Conservation (phyloP, 2,329 filamentous ascomycete genomes). For the Didymella pinodella region DNA sequence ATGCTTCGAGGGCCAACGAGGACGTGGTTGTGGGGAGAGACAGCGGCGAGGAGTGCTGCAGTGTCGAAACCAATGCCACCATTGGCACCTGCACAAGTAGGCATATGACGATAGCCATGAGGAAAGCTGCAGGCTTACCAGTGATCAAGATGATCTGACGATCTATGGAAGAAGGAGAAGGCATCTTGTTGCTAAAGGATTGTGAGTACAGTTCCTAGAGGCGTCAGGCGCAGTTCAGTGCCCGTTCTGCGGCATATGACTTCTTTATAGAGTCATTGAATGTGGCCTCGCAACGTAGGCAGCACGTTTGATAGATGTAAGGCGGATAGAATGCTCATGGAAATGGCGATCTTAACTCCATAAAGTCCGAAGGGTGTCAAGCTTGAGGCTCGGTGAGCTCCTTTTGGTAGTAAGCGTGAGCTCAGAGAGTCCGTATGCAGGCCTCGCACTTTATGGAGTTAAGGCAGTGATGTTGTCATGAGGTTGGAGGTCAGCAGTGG, state of each 20-base stretch:
- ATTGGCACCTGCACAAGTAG: constrained; percentile 40
- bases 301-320: neutral
- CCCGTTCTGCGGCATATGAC: neutral
- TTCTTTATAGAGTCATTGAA: neutral
- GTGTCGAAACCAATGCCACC: constrained; percentile 50
- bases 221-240: neutral
- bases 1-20: constrained; percentile 47
- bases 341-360: neutral
- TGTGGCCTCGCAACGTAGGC: neutral
- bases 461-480: neutral
- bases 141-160: constrained; percentile 44
- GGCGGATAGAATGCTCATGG: neutral
- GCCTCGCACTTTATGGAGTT: neutral
- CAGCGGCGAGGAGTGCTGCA: constrained; percentile 37
- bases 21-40: constrained; percentile 45
- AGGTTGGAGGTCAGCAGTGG: too few species aligned
- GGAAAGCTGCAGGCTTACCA: constrained; percentile 19
- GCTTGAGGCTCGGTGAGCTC: constrained; percentile 4
- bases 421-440: neutral
- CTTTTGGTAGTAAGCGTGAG: neutral
- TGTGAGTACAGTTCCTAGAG: neutral
- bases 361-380: neutral
- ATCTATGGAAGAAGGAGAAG: constrained; percentile 16
- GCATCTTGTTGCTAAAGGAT: neutral
- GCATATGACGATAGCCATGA: neutral